These are phyloP conservation scores for Asterella californica DNA, from an alignment of 225 moss, liverwort and hornwort species.

Conservation along the genomic window DNA sequence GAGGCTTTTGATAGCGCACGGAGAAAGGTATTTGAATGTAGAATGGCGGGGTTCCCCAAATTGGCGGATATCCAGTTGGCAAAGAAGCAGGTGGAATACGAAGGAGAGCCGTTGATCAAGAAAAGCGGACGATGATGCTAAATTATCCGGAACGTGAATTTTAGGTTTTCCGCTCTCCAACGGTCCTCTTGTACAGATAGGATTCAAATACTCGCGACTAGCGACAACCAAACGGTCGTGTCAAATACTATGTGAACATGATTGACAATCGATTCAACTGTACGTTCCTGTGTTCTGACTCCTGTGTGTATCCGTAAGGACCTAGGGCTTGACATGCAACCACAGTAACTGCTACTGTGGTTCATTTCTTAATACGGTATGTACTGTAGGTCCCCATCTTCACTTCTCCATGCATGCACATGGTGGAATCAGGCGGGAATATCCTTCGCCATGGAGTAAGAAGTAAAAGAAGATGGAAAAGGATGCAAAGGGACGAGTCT, in stretches of 20 bases:
- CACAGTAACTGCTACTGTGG: too few relatives aligned
- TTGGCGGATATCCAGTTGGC: not conserved
- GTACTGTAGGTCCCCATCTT: too few relatives aligned
- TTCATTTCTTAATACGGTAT: too few relatives aligned
- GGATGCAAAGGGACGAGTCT: too few relatives aligned
- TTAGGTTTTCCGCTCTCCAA: constrained; percentile 13
- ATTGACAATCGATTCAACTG: too few relatives aligned
- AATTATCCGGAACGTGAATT: not conserved
- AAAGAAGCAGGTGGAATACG: not conserved
- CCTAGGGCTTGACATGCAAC: too few relatives aligned
- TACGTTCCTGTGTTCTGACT: too few relatives aligned
- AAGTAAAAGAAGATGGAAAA: too few relatives aligned
- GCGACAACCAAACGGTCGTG: constrained; percentile 14
- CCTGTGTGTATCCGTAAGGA: too few relatives aligned
- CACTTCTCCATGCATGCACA: too few relatives aligned
- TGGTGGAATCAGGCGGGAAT: too few relatives aligned
- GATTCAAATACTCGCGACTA: not conserved
- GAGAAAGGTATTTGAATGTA: constrained; percentile 7
- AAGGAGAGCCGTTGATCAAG: not conserved
- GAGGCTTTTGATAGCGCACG: not conserved
- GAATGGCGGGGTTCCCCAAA: not conserved
- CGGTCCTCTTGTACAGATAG: not conserved
- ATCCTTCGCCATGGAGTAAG: too few relatives aligned
- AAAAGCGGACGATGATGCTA: not conserved
- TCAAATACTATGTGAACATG: not conserved